Percentiles rank a stretch among this genome's conserved stretches.
Evolutionary conservation across 805 yeast genomes (phyloP).

Genomic region (Zygoascus tannicola): DNA sequence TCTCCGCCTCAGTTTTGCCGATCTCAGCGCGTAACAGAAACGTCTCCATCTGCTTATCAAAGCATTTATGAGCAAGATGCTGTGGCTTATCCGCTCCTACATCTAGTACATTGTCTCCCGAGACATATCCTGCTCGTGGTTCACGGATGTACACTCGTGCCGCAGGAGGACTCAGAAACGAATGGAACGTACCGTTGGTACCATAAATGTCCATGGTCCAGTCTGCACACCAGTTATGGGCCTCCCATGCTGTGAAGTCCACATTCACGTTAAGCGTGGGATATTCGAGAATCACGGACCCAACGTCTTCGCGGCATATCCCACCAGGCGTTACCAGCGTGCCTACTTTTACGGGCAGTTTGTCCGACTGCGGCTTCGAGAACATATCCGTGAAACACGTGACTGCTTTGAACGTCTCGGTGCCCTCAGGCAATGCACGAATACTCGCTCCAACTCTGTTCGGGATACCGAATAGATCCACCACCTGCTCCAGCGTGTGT

Average conservation of each 20-base stretch:
- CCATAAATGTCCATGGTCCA: constrained; percentile 11
- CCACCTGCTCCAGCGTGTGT: constrained; percentile 9
- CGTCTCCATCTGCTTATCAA: constrained; percentile 6
- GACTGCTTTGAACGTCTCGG: constrained; percentile 9
- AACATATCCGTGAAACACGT: constrained; percentile 5
- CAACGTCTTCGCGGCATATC: constrained; percentile 5
- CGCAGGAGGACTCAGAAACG: constrained; percentile 6
- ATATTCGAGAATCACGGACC: constrained; percentile 7
- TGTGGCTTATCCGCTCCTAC: background rate
- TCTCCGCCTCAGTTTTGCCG: constrained; percentile 7
- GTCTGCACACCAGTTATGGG: constrained; percentile 9
- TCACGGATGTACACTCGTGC: constrained; percentile 5
- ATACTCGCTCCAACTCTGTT: constrained; percentile 6
- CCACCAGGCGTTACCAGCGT: constrained; percentile 5
- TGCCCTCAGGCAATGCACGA: constrained; percentile 6
- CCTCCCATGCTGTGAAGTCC: constrained; percentile 11
- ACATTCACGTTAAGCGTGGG: constrained; percentile 3
- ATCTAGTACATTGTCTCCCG: constrained; percentile 2
- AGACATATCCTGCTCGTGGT: constrained; percentile 6
- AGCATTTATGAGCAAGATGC: constrained; percentile 1
- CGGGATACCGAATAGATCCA: constrained; percentile 8
- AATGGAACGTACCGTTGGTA: constrained; percentile 9
- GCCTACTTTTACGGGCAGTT: constrained; percentile 9
- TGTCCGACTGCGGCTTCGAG: constrained; percentile 4
- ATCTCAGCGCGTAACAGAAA: constrained; percentile 4